Percentiles rank a stretch among this genome's conserved stretches.
These are phyloP conservation scores for Zoysia matrella DNA, from an alignment of 202 grass and related monocot genomes.

Conservation along the genomic window DNA sequence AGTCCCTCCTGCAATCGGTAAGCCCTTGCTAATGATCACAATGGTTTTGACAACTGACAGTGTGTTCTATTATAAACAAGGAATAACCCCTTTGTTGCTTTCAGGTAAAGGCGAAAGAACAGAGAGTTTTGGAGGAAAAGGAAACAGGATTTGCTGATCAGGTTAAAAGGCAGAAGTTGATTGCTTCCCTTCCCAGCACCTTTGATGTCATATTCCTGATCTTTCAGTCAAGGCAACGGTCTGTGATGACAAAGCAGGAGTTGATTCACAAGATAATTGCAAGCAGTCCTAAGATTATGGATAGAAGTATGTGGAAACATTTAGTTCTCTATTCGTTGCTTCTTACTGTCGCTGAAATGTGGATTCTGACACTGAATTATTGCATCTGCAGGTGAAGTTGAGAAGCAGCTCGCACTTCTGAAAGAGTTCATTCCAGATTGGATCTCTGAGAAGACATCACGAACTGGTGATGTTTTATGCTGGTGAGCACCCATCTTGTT, in stretches of 20 bases:
- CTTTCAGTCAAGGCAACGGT: no score
- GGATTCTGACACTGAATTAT: constrained; percentile 9
- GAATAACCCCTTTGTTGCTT: constrained; percentile 10
- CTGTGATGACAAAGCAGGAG: no score
- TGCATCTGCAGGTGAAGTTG: constrained; percentile 63
- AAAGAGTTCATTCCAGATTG: no score
- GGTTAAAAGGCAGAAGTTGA: no score
- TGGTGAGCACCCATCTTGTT: constrained; percentile 47
- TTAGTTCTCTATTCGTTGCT: neutral
- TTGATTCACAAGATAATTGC: neutral
- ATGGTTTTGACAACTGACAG: neutral
- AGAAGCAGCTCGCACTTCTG: constrained; percentile 69
- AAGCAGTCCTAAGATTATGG: constrained; percentile 65
- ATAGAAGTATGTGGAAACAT: constrained; percentile 54
- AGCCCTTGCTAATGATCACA: constrained; percentile 24
- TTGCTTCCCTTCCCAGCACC: no score
- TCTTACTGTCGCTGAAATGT: neutral
- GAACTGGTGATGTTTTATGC: constrained; percentile 57
- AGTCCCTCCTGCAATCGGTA: constrained; percentile 74
- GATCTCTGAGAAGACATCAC: neutral
- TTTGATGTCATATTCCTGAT: no score
- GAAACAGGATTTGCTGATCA: no score
- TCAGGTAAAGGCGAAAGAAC: neutral
- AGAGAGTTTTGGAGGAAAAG: no score
- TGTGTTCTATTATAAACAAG: constrained; percentile 11